These are phyloP conservation scores for Crucihimalaya himalaica DNA, from an alignment of 345 rosid species.

Conservation along the genomic window DNA sequence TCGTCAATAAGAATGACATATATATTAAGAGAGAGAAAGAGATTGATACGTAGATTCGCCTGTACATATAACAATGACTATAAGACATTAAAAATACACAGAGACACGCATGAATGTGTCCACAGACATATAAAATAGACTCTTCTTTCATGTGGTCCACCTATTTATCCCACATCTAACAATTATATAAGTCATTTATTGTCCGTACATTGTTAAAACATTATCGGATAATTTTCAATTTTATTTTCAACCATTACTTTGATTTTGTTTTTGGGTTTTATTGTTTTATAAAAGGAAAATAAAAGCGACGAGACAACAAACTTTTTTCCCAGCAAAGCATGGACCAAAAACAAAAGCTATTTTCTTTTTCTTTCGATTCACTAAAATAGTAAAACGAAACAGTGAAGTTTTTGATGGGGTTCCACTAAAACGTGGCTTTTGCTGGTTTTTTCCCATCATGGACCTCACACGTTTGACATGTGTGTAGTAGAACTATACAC, in stretches of 20 bases:
- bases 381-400: conserved; percentile 25
- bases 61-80: conserved; percentile 30
- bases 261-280: not conserved
- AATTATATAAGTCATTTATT: conserved; percentile 21
- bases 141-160: conserved; percentile 34
- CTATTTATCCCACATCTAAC: conserved; percentile 39
- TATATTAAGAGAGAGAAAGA: not conserved
- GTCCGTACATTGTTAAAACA: conserved; percentile 50
- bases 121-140: conserved; percentile 27
- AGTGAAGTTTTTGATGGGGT: not conserved
- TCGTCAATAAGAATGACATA: not conserved
- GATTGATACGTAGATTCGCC: conserved; percentile 28
- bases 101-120: conserved; percentile 41
- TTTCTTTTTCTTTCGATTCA: conserved; percentile 20
- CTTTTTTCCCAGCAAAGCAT: conserved; percentile 34
- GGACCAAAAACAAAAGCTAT: conserved; percentile 1
- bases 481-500: not conserved
- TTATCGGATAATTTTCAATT: conserved; percentile 16
- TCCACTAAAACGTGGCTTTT: conserved; percentile 32
- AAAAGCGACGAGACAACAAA: conserved; percentile 41
- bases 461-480: conserved; percentile 8
- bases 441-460: conserved; percentile 18
- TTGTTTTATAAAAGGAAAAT: not conserved
- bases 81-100: conserved; percentile 34
- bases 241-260: not conserved